Evolutionary conservation across 345 rosid species (phyloP), one percentile per base, ranked within the genome.

Genomic region (Aquilaria malaccensis): DNA sequence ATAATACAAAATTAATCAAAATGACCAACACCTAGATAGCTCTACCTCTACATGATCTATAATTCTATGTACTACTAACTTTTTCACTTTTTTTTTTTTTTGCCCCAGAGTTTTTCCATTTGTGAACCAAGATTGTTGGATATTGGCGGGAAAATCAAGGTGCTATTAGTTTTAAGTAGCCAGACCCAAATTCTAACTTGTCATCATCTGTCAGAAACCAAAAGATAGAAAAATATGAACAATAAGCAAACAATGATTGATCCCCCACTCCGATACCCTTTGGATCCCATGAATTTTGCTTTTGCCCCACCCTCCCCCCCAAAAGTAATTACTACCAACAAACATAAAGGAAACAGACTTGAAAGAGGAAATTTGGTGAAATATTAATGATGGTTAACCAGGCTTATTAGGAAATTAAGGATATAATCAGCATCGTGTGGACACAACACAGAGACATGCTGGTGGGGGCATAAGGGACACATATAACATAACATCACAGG

Each of bases 131-230:
- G 74, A 72, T 52, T 60, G 74, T 68, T 59, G 76, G 78, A 55
- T 37, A 37, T 14, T 47, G 75, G 75, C 77, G 82, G 72, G 80
- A 73, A 71, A 69, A 62, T 58, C 82, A n/a, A 78, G 52, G 75
- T 58, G 64, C 7, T 37, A 37, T 37, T 37, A 37, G 43, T 37
- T 37, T 37, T 37, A 37, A 37, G 22, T 22, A 22, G 22, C 22
- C 76, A 62, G 62, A 76, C 85, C 65, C 59, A 72, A 78, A 78
- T 81, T 78, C 80, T 76, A 76, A 62, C 71, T 63, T 69, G 78
- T 71, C 75, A 71, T 71, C 67, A 14, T 66, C 58, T 68, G 71
- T 69, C 77, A 66, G 78, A 32, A 56, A 13, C 50, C 54, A 56
- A 33, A 55, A 73, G 70, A 66, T 55, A 63, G 22, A 3, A 37